These are phyloP conservation scores for Eucalyptus fibrosa DNA, from an alignment of 345 rosid species.

Conservation along the genomic window DNA sequence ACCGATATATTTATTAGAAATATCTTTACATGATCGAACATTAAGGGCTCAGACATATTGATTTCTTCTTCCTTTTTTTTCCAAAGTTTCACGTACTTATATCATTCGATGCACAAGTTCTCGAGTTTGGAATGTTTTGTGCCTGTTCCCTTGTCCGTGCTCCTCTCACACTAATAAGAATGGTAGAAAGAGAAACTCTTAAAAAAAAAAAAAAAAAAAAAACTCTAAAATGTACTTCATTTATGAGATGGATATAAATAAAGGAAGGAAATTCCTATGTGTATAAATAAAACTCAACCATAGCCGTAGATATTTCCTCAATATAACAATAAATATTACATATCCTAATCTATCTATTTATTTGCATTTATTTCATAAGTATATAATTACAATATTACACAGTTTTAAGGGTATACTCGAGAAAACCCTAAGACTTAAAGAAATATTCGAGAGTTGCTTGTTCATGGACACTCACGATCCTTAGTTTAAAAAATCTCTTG, in stretches of 20 bases:
- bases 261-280: too few species aligned
- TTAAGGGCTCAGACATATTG: background rate
- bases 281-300: rapidly evolving
- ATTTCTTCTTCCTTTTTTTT: background rate
- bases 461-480: too few species aligned
- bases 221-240: too few species aligned
- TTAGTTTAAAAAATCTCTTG: too few species aligned
- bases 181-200: too few species aligned
- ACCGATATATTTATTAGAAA: background rate
- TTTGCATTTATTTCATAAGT: rapidly evolving
- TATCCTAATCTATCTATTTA: rapidly evolving
- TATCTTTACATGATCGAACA: background rate
- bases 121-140: background rate
- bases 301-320: too few species aligned
- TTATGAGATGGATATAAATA: too few species aligned
- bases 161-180: too few species aligned
- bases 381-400: too few species aligned
- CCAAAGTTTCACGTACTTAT: background rate
- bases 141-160: background rate
- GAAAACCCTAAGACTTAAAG: too few species aligned
- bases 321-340: too few species aligned
- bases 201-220: too few species aligned
- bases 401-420: rapidly evolving
- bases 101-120: rapidly evolving
- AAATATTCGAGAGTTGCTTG: rapidly evolving